Evolutionary conservation across 768 basidiomycete species (phyloP).

Genomic region (Boletus eberwhitei): DNA sequence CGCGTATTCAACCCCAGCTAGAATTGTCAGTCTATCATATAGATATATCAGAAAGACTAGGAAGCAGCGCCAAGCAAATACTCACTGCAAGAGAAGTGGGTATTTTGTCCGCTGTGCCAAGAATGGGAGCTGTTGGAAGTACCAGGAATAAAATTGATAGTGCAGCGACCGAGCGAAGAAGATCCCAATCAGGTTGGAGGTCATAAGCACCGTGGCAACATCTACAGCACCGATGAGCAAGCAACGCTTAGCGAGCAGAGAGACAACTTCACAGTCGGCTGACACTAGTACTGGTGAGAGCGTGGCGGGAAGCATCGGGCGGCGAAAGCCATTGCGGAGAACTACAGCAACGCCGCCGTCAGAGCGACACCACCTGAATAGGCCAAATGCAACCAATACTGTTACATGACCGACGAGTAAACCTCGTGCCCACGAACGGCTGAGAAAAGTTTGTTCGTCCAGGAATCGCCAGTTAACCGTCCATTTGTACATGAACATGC

Average conservation of each 20-base stretch:
- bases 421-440: conserved; percentile 51
- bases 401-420: conserved; percentile 67
- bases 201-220: conserved; percentile 78
- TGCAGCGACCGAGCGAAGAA: conserved; percentile 91
- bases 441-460: conserved; percentile 71
- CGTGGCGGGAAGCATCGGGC: conserved; percentile 50
- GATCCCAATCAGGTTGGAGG: conserved; percentile 89
- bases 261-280: conserved; percentile 56
- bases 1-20: conserved; percentile 70
- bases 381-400: conserved; percentile 61
- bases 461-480: conserved; percentile 97
- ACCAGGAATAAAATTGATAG: conserved; percentile 99
- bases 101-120: conserved; percentile 72
- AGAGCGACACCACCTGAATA: conserved; percentile 69
- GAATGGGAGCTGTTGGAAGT: conserved; percentile 86
- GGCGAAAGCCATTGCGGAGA: conserved; percentile 49
- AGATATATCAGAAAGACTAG: background rate
- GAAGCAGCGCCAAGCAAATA: conserved; percentile 9
- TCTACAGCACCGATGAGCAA: conserved; percentile 45
- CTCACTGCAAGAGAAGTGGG: conserved; percentile 60
- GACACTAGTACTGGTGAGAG: conserved; percentile 45
- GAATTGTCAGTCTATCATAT: conserved; percentile 50
- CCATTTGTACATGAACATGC: conserved; percentile 93
- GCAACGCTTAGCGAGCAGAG: background rate
- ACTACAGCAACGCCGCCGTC: conserved; percentile 67